Evolutionary conservation across 495 filamentous ascomycete genomes (phyloP).

Genomic region (Penicillium silybi): DNA sequence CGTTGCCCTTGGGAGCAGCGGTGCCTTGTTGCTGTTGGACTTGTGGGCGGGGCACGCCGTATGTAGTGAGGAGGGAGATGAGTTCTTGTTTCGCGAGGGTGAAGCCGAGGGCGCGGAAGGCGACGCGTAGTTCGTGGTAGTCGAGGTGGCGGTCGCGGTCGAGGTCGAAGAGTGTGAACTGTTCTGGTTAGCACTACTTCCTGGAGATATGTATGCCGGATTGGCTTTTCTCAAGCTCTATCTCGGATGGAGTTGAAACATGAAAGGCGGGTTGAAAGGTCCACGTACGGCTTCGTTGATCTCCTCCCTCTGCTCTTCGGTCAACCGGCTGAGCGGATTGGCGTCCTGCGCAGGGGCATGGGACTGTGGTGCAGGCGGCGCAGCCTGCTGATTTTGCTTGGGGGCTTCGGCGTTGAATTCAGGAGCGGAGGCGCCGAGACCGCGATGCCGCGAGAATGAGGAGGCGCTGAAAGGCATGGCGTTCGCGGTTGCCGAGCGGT

Average conservation of each 20-base stretch:
- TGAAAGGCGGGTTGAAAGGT: background rate
- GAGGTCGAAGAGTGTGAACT: slow-evolving; percentile 97
- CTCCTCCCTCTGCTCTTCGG: slow-evolving; percentile 84
- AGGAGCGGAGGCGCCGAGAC: slow-evolving; percentile 23
- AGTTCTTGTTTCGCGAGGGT: slow-evolving; percentile 81
- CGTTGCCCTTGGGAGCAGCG: slow-evolving; percentile 5
- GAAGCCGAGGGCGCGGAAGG: slow-evolving; percentile 94
- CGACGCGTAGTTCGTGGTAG: slow-evolving; percentile 97
- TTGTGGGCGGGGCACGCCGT: slow-evolving; percentile 60
- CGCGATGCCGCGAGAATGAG: slow-evolving; percentile 39
- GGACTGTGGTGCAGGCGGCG: slow-evolving; percentile 28
- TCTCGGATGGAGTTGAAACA: background rate
- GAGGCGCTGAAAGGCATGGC: slow-evolving; percentile 47
- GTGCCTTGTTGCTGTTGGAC: slow-evolving; percentile 37
- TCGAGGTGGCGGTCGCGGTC: slow-evolving; percentile 93
- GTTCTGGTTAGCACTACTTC: slow-evolving; percentile 16
- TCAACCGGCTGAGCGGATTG: slow-evolving; percentile 53
- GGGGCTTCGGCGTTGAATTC: slow-evolving; percentile 30
- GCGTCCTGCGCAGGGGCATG: slow-evolving; percentile 40
- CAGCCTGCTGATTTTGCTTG: slow-evolving; percentile 30
- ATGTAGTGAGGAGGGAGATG: slow-evolving; percentile 65
- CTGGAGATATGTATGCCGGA: background rate
- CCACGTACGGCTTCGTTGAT: slow-evolving; percentile 77
- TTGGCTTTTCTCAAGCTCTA: background rate
- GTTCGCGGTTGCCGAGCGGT: slow-evolving; percentile 42